A percentile compares a stretch with the other conserved stretches of the same genome.
Conservation (phyloP, 2,329 filamentous ascomycete species). For the Penicillium hordei region DNA sequence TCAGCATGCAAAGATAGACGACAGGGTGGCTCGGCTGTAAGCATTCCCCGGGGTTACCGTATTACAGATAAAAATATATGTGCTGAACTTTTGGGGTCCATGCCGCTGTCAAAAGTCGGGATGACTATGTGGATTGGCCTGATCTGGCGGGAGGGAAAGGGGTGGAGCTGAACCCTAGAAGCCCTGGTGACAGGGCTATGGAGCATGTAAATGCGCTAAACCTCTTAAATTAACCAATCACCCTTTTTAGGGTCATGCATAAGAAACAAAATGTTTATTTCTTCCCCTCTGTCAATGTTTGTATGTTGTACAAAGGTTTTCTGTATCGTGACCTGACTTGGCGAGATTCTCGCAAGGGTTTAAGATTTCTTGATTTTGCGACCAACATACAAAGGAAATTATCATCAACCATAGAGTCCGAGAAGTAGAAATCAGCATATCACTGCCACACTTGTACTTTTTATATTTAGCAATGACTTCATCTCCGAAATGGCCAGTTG, state of each 20-base stretch:
- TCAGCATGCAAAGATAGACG: not conserved
- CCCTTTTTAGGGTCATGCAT: not conserved
- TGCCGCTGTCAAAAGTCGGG: not conserved
- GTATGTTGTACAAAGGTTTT: slow-evolving; percentile 11
- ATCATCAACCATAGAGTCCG: too few relatives aligned
- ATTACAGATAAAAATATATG: too few relatives aligned
- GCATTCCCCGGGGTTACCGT: not conserved
- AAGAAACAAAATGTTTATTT: not conserved
- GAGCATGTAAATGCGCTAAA: not conserved
- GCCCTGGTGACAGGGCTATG: not conserved
- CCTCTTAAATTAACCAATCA: not conserved
- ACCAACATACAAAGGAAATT: too few relatives aligned
- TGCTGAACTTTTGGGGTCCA: not conserved
- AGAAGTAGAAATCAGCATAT: too few relatives aligned
- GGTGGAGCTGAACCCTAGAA: not conserved
- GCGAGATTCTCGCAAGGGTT: not conserved
- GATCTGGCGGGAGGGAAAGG: not conserved
- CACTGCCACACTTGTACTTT: too few relatives aligned
- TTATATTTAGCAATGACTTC: too few relatives aligned
- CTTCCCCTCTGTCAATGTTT: slow-evolving; percentile 1
- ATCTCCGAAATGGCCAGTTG: too few relatives aligned
- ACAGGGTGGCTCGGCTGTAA: not conserved
- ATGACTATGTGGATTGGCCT: not conserved
- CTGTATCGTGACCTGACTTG: slow-evolving; percentile 10
- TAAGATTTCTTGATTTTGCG: slow-evolving; percentile 4